Evolutionary conservation across 2,329 filamentous ascomycete species (phyloP).

Genomic region (Hypocrella siamensis): DNA sequence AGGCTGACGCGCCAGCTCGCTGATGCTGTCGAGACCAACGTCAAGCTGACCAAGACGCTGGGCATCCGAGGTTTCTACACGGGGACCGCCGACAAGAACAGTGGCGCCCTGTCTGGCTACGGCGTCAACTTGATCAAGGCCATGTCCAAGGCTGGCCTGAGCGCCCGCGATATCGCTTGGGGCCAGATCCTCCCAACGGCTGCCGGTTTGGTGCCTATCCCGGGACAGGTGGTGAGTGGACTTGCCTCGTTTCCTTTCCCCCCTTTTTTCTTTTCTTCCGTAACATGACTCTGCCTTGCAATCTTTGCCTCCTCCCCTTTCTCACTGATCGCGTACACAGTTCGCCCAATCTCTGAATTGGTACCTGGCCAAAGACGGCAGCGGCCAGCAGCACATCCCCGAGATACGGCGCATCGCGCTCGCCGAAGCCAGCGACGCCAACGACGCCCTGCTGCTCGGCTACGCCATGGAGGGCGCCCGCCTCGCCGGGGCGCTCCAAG

Average conservation of each 20-base stretch:
- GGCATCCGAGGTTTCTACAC: conserved; percentile 32
- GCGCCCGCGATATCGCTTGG: conserved; percentile 52
- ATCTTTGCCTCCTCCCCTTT: not conserved
- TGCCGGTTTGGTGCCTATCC: conserved; percentile 51
- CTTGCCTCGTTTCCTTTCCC: not conserved
- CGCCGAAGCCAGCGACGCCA: conserved; percentile 35
- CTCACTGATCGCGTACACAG: conserved; percentile 13
- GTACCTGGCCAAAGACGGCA: conserved; percentile 45
- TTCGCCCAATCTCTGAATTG: conserved; percentile 62
- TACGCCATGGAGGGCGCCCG: conserved; percentile 61
- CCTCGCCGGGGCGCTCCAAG: conserved; percentile 45
- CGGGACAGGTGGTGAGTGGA: conserved; percentile 45
- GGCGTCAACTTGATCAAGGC: conserved; percentile 50
- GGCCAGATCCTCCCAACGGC: conserved; percentile 54
- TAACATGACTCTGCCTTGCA: not conserved
- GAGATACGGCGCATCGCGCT: conserved; percentile 46
- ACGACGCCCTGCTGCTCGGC: conserved; percentile 47
- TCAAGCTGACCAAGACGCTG: conserved; percentile 37
- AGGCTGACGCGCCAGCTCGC: conserved; percentile 44
- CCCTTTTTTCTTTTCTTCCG: not conserved
- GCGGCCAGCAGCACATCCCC: conserved; percentile 37
- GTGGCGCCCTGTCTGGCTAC: conserved; percentile 43
- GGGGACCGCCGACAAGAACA: conserved; percentile 29
- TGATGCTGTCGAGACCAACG: conserved; percentile 44
- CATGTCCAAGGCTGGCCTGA: conserved; percentile 47